phyloP scores from a whole-genome alignment of 768 basidiomycete species.

The Tulasnella sp. region DNA sequence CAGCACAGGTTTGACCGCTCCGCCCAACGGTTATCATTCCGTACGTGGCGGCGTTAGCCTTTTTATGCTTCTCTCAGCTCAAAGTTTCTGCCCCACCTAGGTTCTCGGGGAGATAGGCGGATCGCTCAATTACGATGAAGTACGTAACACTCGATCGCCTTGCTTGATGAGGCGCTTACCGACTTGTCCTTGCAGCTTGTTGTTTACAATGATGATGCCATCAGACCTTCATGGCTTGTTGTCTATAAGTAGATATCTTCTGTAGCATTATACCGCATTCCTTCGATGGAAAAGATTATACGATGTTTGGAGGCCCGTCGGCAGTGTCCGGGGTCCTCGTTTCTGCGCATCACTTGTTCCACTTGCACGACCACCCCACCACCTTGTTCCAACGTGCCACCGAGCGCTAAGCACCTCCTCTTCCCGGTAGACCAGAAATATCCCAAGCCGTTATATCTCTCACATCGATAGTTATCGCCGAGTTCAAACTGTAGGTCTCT shows the following conservation, averaged over 20 bases:
- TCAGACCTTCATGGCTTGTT: conserved; percentile 20
- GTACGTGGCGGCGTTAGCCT: background rate
- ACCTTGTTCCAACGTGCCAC: background rate
- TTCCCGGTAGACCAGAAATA: background rate
- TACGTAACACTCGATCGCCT: background rate
- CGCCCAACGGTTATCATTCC: conserved; percentile 14
- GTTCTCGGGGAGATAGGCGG: conserved; percentile 13
- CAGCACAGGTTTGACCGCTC: background rate
- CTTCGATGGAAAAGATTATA: background rate
- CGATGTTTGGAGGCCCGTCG: background rate
- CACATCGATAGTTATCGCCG: background rate
- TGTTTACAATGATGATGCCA: conserved; percentile 22
- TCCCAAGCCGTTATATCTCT: background rate
- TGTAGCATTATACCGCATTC: background rate
- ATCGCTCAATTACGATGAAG: conserved; percentile 13
- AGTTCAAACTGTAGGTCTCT: background rate
- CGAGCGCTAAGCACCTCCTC: background rate
- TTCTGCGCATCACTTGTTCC: background rate
- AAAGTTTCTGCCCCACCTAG: background rate
- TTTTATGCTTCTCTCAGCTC: background rate
- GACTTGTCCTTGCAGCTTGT: background rate
- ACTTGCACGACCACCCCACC: background rate
- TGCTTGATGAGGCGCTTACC: background rate
- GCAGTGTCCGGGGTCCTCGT: conserved; percentile 3
- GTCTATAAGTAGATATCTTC: conserved; percentile 13